Conservation (phyloP, 352 stramenopile species). For the Albugo candida region DNA sequence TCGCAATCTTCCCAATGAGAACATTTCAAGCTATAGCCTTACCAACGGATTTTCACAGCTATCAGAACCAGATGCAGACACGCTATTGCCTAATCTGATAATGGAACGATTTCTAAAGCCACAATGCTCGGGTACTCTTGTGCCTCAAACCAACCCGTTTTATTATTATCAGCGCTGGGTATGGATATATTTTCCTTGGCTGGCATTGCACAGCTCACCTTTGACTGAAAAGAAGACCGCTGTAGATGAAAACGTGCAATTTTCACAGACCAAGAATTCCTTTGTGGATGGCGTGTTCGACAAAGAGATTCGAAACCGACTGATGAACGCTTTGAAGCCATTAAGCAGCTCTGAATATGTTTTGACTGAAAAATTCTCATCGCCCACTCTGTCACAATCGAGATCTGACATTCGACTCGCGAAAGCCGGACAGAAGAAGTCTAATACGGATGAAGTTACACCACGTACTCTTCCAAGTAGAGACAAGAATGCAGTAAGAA, state of each 20-base stretch:
- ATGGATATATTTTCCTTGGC: slow-evolving; percentile 87
- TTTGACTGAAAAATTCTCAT: not conserved
- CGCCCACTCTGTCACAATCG: not conserved
- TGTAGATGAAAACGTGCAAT: not conserved
- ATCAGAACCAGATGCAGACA: not conserved
- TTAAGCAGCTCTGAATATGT: not conserved
- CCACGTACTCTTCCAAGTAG: not conserved
- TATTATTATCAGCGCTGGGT: slow-evolving; percentile 86
- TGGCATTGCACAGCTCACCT: slow-evolving; percentile 40
- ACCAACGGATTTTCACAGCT: not conserved
- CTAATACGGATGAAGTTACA: slow-evolving; percentile 14
- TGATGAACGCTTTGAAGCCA: not conserved
- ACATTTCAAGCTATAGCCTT: not conserved
- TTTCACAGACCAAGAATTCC: not conserved
- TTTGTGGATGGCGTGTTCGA: not conserved
- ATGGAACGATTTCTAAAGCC: not conserved
- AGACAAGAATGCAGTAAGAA: not conserved
- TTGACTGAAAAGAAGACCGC: not conserved
- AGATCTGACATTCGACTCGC: slow-evolving; percentile 13
- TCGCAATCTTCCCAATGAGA: not conserved
- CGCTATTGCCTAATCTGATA: slow-evolving; percentile 1
- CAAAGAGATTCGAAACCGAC: no score
- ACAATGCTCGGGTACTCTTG: no score
- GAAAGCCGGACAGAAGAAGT: slow-evolving; percentile 25
- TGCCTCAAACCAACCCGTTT: slow-evolving; percentile 24